A percentile compares a stretch with the other conserved stretches of the same genome.
These are phyloP conservation scores for Fonsecaea nubica DNA, from an alignment of 2,329 filamentous ascomycete genomes.

Conservation along the genomic window DNA sequence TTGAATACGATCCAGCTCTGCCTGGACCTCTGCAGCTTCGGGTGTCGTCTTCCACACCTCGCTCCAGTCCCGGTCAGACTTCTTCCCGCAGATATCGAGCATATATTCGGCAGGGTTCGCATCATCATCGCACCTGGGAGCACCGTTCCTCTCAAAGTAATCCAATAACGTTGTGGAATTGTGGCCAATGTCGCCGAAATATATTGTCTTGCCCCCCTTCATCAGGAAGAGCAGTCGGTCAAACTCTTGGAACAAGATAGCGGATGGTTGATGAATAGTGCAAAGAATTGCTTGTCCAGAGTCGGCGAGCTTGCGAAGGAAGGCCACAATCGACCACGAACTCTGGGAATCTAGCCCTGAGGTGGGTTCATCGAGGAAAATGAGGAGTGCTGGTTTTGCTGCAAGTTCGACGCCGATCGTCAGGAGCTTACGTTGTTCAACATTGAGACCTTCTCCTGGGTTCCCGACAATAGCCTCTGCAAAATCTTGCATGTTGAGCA, in stretches of 20 bases:
- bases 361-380: slow-evolving; percentile 70
- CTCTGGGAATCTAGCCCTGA: slow-evolving; percentile 68
- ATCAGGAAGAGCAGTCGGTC: slow-evolving; percentile 80
- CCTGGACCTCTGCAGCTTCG: slow-evolving; percentile 61
- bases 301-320: slow-evolving; percentile 62
- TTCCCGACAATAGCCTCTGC: slow-evolving; percentile 88
- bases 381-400: slow-evolving; percentile 69
- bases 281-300: slow-evolving; percentile 62
- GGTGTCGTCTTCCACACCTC: slow-evolving; percentile 64
- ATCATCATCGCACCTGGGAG: slow-evolving; percentile 66
- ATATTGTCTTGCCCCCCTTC: slow-evolving; percentile 77
- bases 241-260: slow-evolving; percentile 62
- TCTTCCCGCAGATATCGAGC: slow-evolving; percentile 57
- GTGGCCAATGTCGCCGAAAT: slow-evolving; percentile 81
- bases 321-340: slow-evolving; percentile 68
- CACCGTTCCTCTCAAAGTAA: slow-evolving; percentile 79
- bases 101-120: slow-evolving; percentile 75
- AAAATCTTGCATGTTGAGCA: slow-evolving; percentile 87
- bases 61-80: slow-evolving; percentile 69
- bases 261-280: slow-evolving; percentile 63
- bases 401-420: slow-evolving; percentile 90
- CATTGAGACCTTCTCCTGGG: slow-evolving; percentile 74
- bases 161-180: slow-evolving; percentile 70
- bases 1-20: slow-evolving; percentile 65
- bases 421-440: slow-evolving; percentile 72